Evolutionary conservation across 2,329 filamentous ascomycete genomes (phyloP), one percentile per base, ranked within the genome.

Genomic region (Alternaria ethzedia): DNA sequence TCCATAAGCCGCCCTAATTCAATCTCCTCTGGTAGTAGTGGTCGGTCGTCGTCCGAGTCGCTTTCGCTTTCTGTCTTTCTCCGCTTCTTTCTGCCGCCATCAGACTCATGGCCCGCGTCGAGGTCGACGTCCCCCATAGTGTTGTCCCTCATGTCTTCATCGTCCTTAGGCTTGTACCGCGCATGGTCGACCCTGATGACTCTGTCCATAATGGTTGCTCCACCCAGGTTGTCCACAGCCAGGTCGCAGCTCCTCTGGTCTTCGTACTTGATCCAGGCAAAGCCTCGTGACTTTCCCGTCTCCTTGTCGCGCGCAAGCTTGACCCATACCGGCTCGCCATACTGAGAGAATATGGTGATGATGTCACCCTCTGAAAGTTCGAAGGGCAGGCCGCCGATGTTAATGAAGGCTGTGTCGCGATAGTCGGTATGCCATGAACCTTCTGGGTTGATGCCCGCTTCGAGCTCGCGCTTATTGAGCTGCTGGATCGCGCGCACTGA

Each of bases 401-500:
- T 97, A 78, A 99, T 85, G 80, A 95, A 99, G 63, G 96, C 96
- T 2, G 96, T 98, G 83, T 97, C 96, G 82, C 93, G 92, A 82
- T 98, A 99, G 84, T 99, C 96, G 79, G 91, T 90, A 79, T 98
- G 95, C 95, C 95, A 98, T 61, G 95, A 97, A 67, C 91, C 95
- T 81, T 94, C 90, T 45, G 94, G 90, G 3, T 90, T 86, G 71
- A 93, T 94, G 73, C 91, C 93, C 79, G 93, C 90, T 80, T 97
- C 94, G 66, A 99, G 91, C 82, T 99, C 96, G 71, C 90, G 90
- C 83, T 96, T 93, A 80, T 99, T 99, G 63, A 99, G 91, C 79
- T 91, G 89, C 80, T 97, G 92, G 65, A 97, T 96, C 62, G 94
- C 90, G 72, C 94, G 92, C 71, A 99, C 96, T 71, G 93, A 91